Base-by-base conservation (phyloP, 1,139 yeast species). In the Saccharomyces hybrid region DNA sequence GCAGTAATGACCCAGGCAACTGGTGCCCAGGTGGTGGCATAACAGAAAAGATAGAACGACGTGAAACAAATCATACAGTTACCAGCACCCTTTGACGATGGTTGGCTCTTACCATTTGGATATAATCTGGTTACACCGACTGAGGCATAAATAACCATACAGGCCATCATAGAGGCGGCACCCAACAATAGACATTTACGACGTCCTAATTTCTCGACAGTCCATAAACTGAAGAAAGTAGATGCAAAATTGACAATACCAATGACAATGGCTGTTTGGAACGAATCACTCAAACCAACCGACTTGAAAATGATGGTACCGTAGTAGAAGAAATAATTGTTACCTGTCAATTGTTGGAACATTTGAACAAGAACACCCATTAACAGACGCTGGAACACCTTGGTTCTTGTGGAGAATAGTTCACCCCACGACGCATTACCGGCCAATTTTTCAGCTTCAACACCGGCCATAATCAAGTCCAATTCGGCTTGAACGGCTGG, bases 211-310 rank as follows among this genome's bases (percentile, higher is more conserved):
- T 72, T 73, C 62, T 83, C 88, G 63, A 85, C 83, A 53, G 78
- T 75, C 65, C 72, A 82, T 57, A 84, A 73, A 60, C 85, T 84
- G 48, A 76, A 75, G 63, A 84, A 80, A 8, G 91, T 85, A 29
- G 88, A 83, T 29, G 75, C 80, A 68, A 85, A 83, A 73, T 85
- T 85, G 61, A 85, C 85, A 58, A 81, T 75, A 73, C 89, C 89
- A 56, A 85, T 75, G 60, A 85, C 75, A 62, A 85, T 83, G 26
- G 88, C 78, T 29, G 89, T 83, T 68, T 82, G 78, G 72, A 80
- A 85, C 28, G 90, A 80, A 68, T 83, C 87, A 53, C 70, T 61
- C 66, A 84, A 73, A 61, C 89, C 89, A 62, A 83, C 85, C 58
- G 88, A 82, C 66, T 80, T 72, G 78, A 83, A 83, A 67, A 83